Percentiles rank a stretch among this genome's conserved stretches.
Evolutionary conservation across 2,329 filamentous ascomycete genomes (phyloP).

Genomic region (Colletotrichum acutatum): DNA sequence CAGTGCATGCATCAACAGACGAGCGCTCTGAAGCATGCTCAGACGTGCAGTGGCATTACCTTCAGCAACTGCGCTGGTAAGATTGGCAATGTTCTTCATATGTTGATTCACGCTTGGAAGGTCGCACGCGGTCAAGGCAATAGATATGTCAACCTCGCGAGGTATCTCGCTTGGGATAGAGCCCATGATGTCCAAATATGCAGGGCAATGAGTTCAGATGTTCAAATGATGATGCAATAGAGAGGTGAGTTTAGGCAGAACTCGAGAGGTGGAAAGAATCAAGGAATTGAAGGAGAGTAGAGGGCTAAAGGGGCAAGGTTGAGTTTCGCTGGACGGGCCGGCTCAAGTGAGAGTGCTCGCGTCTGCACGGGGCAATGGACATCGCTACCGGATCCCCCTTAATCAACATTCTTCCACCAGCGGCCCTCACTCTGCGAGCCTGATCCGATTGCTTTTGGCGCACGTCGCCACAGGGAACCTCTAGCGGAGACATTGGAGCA

Average conservation of each 20-base stretch:
- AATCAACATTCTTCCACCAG: neutral
- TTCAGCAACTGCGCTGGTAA: neutral
- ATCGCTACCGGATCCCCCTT: neutral
- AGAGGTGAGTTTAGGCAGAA: too few relatives aligned
- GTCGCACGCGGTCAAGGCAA: slow-evolving; percentile 7
- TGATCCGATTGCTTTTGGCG: neutral
- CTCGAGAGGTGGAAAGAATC: too few relatives aligned
- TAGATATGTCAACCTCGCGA: slow-evolving; percentile 3
- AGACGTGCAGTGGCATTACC: slow-evolving; percentile 1
- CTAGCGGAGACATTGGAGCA: neutral
- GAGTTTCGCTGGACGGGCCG: too few relatives aligned
- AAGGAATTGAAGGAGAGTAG: too few relatives aligned
- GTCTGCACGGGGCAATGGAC: neutral
- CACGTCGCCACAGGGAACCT: neutral
- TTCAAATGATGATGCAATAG: too few relatives aligned
- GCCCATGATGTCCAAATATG: neutral
- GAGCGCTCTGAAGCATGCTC: slow-evolving; percentile 8
- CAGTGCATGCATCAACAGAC: slow-evolving; percentile 10
- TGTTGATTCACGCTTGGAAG: neutral
- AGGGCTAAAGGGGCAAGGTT: too few relatives aligned
- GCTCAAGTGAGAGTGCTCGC: neutral
- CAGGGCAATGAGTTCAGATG: too few relatives aligned
- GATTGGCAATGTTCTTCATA: neutral
- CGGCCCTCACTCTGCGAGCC: neutral
- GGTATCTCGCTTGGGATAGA: neutral